Evolutionary conservation across 2,329 filamentous ascomycete genomes (phyloP).

Genomic region (Ophiostoma fasciatum): DNA sequence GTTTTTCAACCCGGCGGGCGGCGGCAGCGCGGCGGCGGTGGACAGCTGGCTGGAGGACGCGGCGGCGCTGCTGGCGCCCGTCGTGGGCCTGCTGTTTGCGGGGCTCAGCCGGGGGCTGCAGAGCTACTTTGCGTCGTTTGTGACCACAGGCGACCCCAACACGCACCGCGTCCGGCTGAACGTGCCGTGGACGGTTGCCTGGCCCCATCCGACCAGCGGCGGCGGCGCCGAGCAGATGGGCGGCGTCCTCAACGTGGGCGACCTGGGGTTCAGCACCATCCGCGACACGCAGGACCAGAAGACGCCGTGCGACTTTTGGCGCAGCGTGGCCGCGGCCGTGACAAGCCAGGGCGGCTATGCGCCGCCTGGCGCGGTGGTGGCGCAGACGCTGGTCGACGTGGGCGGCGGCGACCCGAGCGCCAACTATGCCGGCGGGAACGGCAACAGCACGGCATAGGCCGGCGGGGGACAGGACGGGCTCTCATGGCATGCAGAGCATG

Average conservation of each 20-base stretch:
- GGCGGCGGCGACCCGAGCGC: slow-evolving; percentile 10
- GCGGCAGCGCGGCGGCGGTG: slow-evolving; percentile 12
- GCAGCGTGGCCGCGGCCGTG: slow-evolving; percentile 14
- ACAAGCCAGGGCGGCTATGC: slow-evolving; percentile 20
- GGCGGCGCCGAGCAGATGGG: slow-evolving; percentile 14
- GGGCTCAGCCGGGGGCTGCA: slow-evolving; percentile 23
- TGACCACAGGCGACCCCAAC: slow-evolving; percentile 25
- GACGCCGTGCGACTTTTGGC: slow-evolving; percentile 22
- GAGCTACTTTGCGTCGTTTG: slow-evolving; percentile 25
- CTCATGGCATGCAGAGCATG: not conserved
- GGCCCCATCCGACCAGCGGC: slow-evolving; percentile 17
- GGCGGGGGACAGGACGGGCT: too few relatives aligned
- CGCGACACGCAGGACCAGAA: slow-evolving; percentile 17
- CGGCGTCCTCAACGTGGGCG: slow-evolving; percentile 21
- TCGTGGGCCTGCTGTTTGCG: slow-evolving; percentile 18
- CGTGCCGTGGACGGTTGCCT: slow-evolving; percentile 21
- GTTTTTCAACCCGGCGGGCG: slow-evolving; percentile 25
- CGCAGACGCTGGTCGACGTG: slow-evolving; percentile 9
- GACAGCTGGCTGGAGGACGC: slow-evolving; percentile 15
- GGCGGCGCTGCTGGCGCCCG: slow-evolving; percentile 16
- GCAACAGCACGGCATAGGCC: not conserved
- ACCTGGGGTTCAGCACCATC: slow-evolving; percentile 18
- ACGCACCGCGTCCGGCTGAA: slow-evolving; percentile 14
- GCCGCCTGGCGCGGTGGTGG: slow-evolving; percentile 14
- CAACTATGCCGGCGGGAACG: slow-evolving; percentile 11